Evolutionary conservation across 2,329 filamentous ascomycete species (phyloP).

Genomic region (Penicillium verrucosum): DNA sequence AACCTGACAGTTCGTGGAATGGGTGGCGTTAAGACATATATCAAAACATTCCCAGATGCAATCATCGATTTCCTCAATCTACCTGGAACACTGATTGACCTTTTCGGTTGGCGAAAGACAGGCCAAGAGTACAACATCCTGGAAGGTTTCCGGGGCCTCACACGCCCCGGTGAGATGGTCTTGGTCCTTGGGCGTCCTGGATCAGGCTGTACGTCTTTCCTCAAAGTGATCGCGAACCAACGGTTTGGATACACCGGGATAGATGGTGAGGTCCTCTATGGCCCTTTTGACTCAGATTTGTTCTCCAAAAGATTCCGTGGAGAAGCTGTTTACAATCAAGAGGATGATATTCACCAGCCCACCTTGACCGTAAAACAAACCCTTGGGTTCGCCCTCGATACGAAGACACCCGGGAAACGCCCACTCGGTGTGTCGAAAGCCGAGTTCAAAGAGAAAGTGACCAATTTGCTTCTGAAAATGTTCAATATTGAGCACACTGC

Average conservation of each 20-base stretch:
- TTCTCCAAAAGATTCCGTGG: conserved; percentile 71
- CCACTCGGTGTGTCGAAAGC: conserved; percentile 68
- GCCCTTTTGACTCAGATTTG: conserved; percentile 66
- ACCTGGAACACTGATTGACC: conserved; percentile 59
- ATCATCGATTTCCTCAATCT: conserved; percentile 75
- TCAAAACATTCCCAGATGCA: conserved; percentile 73
- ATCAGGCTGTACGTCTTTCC: conserved; percentile 66
- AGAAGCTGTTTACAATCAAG: conserved; percentile 81
- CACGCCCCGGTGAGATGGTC: conserved; percentile 83
- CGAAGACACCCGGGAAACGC: conserved; percentile 77
- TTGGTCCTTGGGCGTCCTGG: conserved; percentile 77
- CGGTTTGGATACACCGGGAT: conserved; percentile 60
- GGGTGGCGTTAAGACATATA: conserved; percentile 69
- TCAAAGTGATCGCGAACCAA: conserved; percentile 67
- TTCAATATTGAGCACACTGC: conserved; percentile 90
- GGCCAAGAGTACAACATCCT: conserved; percentile 70
- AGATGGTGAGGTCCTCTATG: conserved; percentile 71
- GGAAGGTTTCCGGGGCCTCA: conserved; percentile 59
- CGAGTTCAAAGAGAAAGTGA: conserved; percentile 73
- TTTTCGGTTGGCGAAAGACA: conserved; percentile 66
- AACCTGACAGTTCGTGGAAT: conserved; percentile 71
- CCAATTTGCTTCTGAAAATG: conserved; percentile 76
- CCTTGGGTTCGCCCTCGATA: conserved; percentile 77
- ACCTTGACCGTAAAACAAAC: conserved; percentile 87
- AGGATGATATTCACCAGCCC: conserved; percentile 81